Conservation (phyloP, 2,329 filamentous ascomycete genomes). For the Penicillium sp. region DNA sequence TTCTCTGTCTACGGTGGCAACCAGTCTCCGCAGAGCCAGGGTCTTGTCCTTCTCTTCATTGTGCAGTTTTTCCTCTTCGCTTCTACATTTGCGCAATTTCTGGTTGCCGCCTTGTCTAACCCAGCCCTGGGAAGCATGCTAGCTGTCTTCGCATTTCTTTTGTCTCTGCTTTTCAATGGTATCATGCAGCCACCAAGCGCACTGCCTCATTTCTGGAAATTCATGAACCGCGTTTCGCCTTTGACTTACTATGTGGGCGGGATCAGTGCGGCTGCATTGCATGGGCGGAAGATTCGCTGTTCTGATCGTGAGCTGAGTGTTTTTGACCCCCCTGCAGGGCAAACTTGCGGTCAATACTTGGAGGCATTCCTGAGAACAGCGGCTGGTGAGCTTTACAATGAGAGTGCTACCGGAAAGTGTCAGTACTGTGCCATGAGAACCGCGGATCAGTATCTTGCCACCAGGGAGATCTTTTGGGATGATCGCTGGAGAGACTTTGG, state of each 20-base stretch:
- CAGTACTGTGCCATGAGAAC: slow-evolving; percentile 40
- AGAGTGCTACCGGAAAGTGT: slow-evolving; percentile 49
- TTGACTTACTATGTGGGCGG: slow-evolving; percentile 48
- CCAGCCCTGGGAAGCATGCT: slow-evolving; percentile 15
- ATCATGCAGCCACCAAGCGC: slow-evolving; percentile 60
- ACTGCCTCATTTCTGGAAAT: slow-evolving; percentile 64
- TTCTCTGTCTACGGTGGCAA: slow-evolving; percentile 17
- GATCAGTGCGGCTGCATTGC: slow-evolving; percentile 64
- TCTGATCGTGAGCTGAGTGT: slow-evolving; percentile 63
- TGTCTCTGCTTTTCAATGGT: slow-evolving; percentile 26
- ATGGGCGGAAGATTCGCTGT: slow-evolving; percentile 63
- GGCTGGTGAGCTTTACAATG: slow-evolving; percentile 53
- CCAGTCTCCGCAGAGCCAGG: slow-evolving; percentile 10
- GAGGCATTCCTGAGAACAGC: slow-evolving; percentile 42
- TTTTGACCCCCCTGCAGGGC: slow-evolving; percentile 55
- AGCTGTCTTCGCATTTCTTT: slow-evolving; percentile 14
- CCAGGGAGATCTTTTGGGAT: slow-evolving; percentile 48
- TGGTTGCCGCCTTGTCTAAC: slow-evolving; percentile 8
- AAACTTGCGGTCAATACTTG: slow-evolving; percentile 59
- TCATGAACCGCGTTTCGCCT: slow-evolving; percentile 58
- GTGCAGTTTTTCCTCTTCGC: slow-evolving; percentile 19
- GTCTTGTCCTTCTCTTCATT: slow-evolving; percentile 20
- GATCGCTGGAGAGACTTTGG: slow-evolving; percentile 66
- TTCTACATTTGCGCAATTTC: slow-evolving; percentile 15
- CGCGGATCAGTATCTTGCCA: slow-evolving; percentile 37